phyloP scores from a whole-genome alignment of 23 red algal species.

The Gracilaria caudata region DNA sequence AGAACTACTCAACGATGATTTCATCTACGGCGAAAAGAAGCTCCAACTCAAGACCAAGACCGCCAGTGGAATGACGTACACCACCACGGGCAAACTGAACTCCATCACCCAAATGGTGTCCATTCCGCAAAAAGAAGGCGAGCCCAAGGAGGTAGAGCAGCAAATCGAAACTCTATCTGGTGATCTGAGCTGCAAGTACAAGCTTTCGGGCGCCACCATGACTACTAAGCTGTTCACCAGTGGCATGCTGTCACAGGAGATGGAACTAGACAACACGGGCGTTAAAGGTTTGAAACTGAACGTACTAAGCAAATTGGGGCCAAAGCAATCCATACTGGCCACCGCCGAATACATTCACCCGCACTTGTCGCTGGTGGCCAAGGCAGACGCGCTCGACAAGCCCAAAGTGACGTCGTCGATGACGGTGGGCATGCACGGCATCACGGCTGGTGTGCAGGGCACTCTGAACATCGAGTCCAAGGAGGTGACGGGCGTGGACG shows the following conservation, averaged over 20 bases:
- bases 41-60: constrained; percentile 83
- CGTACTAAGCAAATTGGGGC: constrained; percentile 53
- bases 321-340: constrained; percentile 45
- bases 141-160: constrained; percentile 7
- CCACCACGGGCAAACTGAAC: constrained; percentile 60
- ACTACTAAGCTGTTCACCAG: constrained; percentile 82
- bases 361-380: constrained; percentile 54
- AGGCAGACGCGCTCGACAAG: constrained; percentile 57
- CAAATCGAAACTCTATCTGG: constrained; percentile 16
- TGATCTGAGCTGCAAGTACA: constrained; percentile 77
- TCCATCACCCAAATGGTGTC: not conserved
- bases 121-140: not conserved
- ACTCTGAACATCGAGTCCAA: constrained; percentile 68
- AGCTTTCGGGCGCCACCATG: constrained; percentile 61
- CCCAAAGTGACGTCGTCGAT: constrained; percentile 39
- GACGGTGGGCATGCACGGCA: constrained; percentile 67
- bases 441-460: constrained; percentile 71
- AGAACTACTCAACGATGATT: constrained; percentile 85
- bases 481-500: constrained; percentile 52
- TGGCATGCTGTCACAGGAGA: constrained; percentile 75
- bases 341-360: constrained; percentile 72
- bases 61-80: constrained; percentile 72
- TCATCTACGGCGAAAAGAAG: constrained; percentile 75
- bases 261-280: constrained; percentile 73
- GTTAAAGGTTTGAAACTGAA: constrained; percentile 78